Evolutionary conservation across 495 filamentous ascomycete genomes (phyloP), one percentile per base, ranked within the genome.

Genomic region (Platismatia glauca): DNA sequence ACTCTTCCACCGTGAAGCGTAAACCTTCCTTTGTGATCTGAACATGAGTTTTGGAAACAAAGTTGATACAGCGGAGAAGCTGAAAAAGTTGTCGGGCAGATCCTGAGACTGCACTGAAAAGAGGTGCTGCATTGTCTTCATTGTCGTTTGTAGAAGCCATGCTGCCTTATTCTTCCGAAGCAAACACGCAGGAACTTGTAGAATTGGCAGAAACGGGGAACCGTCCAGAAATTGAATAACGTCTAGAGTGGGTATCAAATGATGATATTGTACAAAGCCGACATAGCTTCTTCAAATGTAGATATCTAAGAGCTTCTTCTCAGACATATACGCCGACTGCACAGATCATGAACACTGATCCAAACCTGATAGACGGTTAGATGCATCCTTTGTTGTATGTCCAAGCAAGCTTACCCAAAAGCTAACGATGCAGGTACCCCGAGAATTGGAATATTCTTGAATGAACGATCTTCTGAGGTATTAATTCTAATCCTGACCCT

Each of bases 271-370:
- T 67, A 67, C 66, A 67, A 29, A 31, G 46, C 39, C 37, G 56
- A 56, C 48, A 57, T 59, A 29, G 31, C 44, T 59, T 59, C 44
- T 22, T 38, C 27, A 50, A 65, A 70, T 63, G 67, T 78, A 76
- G 75, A 33, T 44, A 22, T 56, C 15, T 27, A 27, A 34, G 18
- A 52, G 24, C 18, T 34, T 63, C 75, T 76, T 77, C 55, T 79
- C 85, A 98, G 75, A 98, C 94, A 86, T 98, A 98, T 71, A 98
- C 95, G 70, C 94, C 94, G 72, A 91, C 94, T 29, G 91, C 94
- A 75, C 94, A 98, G 72, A 98, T 97, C 86, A 96, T 93, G 80
- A 90, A 95, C 27, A 97, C 91, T 53, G 93, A 89, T 65, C 95
- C 94, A 73, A 97, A 91, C 48, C 94, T 98, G 71, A 5, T 33